phyloP scores from a whole-genome alignment of 148 eudicot genomes.

The Rhododendron henanense region DNA sequence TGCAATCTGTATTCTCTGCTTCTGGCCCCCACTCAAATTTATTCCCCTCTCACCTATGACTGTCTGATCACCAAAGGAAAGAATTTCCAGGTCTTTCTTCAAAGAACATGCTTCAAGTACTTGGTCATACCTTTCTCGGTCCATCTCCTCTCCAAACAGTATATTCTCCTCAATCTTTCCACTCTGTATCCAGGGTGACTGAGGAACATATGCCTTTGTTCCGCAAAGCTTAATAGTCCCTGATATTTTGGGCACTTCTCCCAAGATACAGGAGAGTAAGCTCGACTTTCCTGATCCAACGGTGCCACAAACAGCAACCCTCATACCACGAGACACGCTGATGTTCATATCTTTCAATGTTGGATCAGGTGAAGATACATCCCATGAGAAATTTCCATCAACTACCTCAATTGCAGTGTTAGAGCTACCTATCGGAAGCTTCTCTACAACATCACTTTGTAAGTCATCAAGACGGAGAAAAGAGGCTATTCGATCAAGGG shows the following conservation, averaged over 20 bases:
- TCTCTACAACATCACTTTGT: constrained; percentile 26
- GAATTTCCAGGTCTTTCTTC: too few species aligned
- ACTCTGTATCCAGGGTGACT: constrained; percentile 69
- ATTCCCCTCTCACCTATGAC: too few species aligned
- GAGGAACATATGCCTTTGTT: too few species aligned
- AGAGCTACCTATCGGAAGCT: constrained; percentile 27
- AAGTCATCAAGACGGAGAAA: constrained; percentile 49
- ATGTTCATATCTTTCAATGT: constrained; percentile 42
- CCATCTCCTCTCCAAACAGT: constrained; percentile 44
- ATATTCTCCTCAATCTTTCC: constrained; percentile 55
- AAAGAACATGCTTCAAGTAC: constrained; percentile 16
- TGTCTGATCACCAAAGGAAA: too few species aligned
- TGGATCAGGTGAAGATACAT: constrained; percentile 25
- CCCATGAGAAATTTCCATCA: constrained; percentile 23
- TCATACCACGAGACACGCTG: constrained; percentile 39
- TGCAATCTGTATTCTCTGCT: too few species aligned
- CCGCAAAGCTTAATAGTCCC: too few species aligned
- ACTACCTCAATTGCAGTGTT: constrained; percentile 35
- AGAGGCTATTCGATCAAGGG: constrained; percentile 43
- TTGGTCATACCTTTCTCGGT: constrained; percentile 36
- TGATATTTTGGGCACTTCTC: constrained; percentile 37
- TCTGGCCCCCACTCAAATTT: too few species aligned
- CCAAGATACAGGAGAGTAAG: too few species aligned
- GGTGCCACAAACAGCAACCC: constrained; percentile 43
- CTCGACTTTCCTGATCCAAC: too few species aligned